Conservation (phyloP, 257 asterid species). For the Solanum ossicruentum region DNA sequence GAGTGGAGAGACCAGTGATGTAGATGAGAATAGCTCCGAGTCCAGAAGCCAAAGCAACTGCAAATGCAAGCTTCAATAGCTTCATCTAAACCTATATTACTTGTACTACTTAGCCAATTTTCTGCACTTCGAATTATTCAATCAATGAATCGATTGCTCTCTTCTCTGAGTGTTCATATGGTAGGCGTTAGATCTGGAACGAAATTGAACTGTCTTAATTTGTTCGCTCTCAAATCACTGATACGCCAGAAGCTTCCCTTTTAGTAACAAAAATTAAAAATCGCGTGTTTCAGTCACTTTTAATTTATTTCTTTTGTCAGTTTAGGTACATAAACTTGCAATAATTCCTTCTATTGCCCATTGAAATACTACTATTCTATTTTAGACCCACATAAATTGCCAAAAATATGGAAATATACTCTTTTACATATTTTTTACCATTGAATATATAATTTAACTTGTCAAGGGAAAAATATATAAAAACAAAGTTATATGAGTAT, state of each 20-base stretch:
- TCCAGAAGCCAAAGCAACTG: constrained; percentile 64
- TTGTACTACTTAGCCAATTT: background rate
- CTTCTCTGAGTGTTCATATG: background rate
- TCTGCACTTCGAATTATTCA: background rate
- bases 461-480: background rate
- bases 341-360: background rate
- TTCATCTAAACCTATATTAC: constrained; percentile 27
- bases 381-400: background rate
- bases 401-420: background rate
- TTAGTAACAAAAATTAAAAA: background rate
- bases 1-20: constrained; percentile 45
- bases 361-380: background rate
- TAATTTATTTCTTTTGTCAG: background rate
- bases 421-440: background rate
- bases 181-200: background rate
- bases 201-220: background rate
- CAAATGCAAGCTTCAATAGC: constrained; percentile 49
- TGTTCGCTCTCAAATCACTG: background rate
- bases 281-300: background rate
- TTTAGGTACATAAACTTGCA: background rate
- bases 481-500: background rate
- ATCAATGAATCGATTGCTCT: background rate
- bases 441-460: background rate
- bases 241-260: background rate
- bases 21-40: constrained; percentile 54